Conservation (phyloP, 2,329 filamentous ascomycete genomes). For the Fusarium lateritium region DNA sequence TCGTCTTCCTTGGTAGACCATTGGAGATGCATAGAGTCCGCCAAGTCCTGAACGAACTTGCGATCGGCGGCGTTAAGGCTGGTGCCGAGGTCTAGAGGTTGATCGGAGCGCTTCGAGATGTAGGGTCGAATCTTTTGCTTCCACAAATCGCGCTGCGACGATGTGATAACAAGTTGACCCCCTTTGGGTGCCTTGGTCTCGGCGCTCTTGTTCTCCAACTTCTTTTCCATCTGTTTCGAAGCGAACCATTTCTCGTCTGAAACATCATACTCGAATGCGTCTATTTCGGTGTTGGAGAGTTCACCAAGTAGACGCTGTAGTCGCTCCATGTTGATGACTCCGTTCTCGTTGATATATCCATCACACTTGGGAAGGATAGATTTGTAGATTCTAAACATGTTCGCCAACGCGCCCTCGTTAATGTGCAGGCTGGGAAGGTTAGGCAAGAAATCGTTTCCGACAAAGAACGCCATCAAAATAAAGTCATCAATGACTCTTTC, state of each 20-base stretch:
- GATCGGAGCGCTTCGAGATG: conserved; percentile 76
- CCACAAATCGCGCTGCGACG: conserved; percentile 86
- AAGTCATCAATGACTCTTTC: conserved; percentile 99
- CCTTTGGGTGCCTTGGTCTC: conserved; percentile 68
- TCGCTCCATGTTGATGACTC: conserved; percentile 89
- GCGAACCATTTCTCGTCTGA: conserved; percentile 93
- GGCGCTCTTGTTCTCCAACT: conserved; percentile 69
- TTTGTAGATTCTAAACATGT: conserved; percentile 99
- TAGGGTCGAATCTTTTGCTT: conserved; percentile 85
- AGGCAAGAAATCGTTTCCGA: conserved; percentile 98
- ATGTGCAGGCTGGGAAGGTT: conserved; percentile 97
- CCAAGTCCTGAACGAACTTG: conserved; percentile 92
- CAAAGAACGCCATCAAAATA: conserved; percentile 99
- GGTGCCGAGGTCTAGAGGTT: conserved; percentile 80
- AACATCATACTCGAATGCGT: conserved; percentile 93
- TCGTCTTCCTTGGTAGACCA: conserved; percentile 73
- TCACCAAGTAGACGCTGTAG: conserved; percentile 85
- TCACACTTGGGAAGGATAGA: conserved; percentile 86
- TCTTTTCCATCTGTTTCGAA: conserved; percentile 83
- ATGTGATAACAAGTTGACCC: conserved; percentile 79
- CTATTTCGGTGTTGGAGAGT: conserved; percentile 88
- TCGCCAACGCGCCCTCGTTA: conserved; percentile 95
- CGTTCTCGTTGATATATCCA: conserved; percentile 96
- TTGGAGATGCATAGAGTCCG: conserved; percentile 71
- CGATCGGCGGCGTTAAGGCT: conserved; percentile 86